Evolutionary conservation across 257 asterid species (phyloP).

Genomic region (Thymus mandschuricus): DNA sequence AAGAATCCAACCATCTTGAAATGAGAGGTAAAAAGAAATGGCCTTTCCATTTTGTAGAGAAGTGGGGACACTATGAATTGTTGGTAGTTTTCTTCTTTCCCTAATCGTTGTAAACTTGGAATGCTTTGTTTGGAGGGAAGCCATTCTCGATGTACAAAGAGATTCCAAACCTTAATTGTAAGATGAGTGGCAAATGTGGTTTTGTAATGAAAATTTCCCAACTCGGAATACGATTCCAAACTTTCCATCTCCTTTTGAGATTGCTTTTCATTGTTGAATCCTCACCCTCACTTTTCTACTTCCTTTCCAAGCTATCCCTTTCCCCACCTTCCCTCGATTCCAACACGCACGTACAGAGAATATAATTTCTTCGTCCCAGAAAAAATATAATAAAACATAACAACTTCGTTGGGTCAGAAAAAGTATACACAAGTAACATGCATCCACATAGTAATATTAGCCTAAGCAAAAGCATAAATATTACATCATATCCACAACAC

Average conservation of each 20-base stretch:
- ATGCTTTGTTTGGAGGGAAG: conserved; percentile 22
- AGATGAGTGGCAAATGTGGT: conserved; percentile 42
- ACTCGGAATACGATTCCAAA: conserved; percentile 67
- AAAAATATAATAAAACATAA: too few relatives aligned
- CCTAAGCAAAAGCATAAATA: background rate
- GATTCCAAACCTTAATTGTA: conserved; percentile 70
- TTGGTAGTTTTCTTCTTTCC: background rate
- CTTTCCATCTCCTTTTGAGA: conserved; percentile 44
- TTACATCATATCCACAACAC: conserved; percentile 26
- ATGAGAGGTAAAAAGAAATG: conserved; percentile 27
- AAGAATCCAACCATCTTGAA: conserved; percentile 47
- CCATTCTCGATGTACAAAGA: conserved; percentile 38
- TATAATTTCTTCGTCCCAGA: too few relatives aligned
- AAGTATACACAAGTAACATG: background rate
- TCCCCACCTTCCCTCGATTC: too few relatives aligned
- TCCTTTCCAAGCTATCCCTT: background rate
- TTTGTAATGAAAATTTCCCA: conserved; percentile 27
- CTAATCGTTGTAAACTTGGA: background rate
- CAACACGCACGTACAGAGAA: too few relatives aligned
- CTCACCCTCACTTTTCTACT: conserved; percentile 36
- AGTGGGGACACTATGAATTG: conserved; percentile 17
- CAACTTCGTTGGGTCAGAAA: too few relatives aligned
- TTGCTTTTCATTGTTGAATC: conserved; percentile 40
- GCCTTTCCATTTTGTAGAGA: conserved; percentile 41
- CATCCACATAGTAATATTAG: background rate